These are phyloP conservation scores for Conidiobolus incongruus DNA, from an alignment of 371 early-diverging fungal genomes.

Conservation along the genomic window DNA sequence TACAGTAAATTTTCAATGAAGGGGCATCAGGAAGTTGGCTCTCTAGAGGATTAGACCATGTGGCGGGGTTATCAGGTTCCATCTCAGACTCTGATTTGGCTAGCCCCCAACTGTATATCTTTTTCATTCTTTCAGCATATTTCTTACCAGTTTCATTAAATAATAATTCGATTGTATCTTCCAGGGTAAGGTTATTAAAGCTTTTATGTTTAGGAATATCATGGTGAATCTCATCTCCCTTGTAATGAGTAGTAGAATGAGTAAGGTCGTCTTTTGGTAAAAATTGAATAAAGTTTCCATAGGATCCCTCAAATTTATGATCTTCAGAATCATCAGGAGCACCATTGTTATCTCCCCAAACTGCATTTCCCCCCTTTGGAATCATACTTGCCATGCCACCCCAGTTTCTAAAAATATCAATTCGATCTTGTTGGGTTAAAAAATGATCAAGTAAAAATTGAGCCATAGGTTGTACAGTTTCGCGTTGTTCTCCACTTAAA, in stretches of 20 bases:
- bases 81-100: slow-evolving; percentile 13
- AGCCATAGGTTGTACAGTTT: slow-evolving; percentile 62
- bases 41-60: slow-evolving; percentile 76
- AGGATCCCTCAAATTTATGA: too few relatives aligned
- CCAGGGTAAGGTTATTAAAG: slow-evolving; percentile 21
- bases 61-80: slow-evolving; percentile 19
- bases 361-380: slow-evolving; percentile 63
- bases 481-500: slow-evolving; percentile 64
- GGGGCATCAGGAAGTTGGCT: slow-evolving; percentile 61
- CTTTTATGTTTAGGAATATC: slow-evolving; percentile 1
- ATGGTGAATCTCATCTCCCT: too few relatives aligned
- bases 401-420: slow-evolving; percentile 66
- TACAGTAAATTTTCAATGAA: slow-evolving; percentile 50
- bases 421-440: slow-evolving; percentile 55
- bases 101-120: slow-evolving; percentile 42
- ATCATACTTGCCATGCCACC: slow-evolving; percentile 50
- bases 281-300: too few relatives aligned
- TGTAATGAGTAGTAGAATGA: too few relatives aligned
- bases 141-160: slow-evolving; percentile 19
- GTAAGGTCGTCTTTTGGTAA: too few relatives aligned
- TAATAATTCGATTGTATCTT: slow-evolving; percentile 24
- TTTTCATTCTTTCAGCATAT: slow-evolving; percentile 20
- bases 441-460: slow-evolving; percentile 64
- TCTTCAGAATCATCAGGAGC: slow-evolving; percentile 39
- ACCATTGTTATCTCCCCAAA: slow-evolving; percentile 47